A percentile compares a stretch with the other conserved stretches of the same genome.
These are phyloP conservation scores for Pyronema domesticum DNA, from an alignment of 495 filamentous ascomycete species.

Conservation along the genomic window DNA sequence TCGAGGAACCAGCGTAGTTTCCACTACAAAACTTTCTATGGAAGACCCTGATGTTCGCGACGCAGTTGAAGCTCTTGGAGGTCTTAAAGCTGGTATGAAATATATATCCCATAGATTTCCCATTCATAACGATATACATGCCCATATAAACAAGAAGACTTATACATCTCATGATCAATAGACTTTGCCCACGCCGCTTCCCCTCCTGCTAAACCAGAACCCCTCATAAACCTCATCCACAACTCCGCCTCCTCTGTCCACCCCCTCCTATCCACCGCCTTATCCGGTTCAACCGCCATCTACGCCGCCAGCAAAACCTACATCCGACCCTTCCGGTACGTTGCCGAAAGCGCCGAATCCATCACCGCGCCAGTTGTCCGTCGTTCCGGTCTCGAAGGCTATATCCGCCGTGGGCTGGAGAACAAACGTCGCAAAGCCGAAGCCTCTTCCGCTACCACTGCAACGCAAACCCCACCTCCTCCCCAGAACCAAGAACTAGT, in stretches of 20 bases:
- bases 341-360: constrained; percentile 71
- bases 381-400: constrained; percentile 66
- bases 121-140: constrained; percentile 10
- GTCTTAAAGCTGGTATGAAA: constrained; percentile 57
- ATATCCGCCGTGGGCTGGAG: constrained; percentile 49
- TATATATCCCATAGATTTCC: neutral
- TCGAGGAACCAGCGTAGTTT: constrained; percentile 32
- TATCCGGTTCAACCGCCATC: constrained; percentile 60
- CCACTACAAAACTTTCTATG: constrained; percentile 37
- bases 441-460: constrained; percentile 21
- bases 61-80: constrained; percentile 73
- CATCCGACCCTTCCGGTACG: constrained; percentile 63
- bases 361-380: constrained; percentile 69
- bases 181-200: constrained; percentile 15
- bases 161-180: neutral
- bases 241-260: constrained; percentile 26
- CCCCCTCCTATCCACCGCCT: constrained; percentile 51
- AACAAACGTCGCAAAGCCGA: constrained; percentile 27
- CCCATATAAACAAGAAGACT: constrained; percentile 23
- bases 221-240: constrained; percentile 29
- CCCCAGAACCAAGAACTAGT: constrained; percentile 34
- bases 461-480: constrained; percentile 40
- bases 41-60: constrained; percentile 67
- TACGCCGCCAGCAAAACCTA: constrained; percentile 75
- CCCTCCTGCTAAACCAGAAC: constrained; percentile 29